Conservation (phyloP, 176 grass and related monocot species). For the Aegilops longissima region DNA sequence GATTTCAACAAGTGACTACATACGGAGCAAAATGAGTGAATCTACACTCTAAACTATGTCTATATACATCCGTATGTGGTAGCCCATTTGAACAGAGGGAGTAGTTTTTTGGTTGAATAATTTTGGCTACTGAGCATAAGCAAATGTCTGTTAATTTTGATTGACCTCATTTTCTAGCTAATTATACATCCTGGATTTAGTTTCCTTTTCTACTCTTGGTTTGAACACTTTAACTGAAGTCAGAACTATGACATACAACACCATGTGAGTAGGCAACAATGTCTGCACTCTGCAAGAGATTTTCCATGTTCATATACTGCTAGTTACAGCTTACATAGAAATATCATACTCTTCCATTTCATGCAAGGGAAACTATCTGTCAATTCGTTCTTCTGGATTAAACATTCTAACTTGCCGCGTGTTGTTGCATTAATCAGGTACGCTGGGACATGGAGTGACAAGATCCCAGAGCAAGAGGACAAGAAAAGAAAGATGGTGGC, state of each 20-base stretch:
- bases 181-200: neutral
- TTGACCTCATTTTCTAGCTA: neutral
- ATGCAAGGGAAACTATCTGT: neutral
- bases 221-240: neutral
- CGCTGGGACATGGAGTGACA: conserved; percentile 90
- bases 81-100: too few relatives aligned
- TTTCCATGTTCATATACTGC: neutral
- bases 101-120: neutral
- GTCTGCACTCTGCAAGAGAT: neutral
- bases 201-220: neutral
- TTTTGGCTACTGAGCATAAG: neutral
- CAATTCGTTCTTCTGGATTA: neutral
- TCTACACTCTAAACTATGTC: too few relatives aligned
- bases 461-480: conserved; percentile 71
- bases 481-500: conserved; percentile 59
- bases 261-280: neutral
- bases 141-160: conserved; percentile 4
- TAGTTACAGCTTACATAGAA: neutral
- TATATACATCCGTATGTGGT: too few relatives aligned
- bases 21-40: too few relatives aligned
- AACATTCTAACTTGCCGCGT: neutral
- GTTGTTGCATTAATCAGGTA: conserved; percentile 53
- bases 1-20: too few relatives aligned
- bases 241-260: neutral
- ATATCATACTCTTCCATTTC: neutral